Evolutionary conservation across 495 filamentous ascomycete species (phyloP).

Genomic region (Podospora comata): DNA sequence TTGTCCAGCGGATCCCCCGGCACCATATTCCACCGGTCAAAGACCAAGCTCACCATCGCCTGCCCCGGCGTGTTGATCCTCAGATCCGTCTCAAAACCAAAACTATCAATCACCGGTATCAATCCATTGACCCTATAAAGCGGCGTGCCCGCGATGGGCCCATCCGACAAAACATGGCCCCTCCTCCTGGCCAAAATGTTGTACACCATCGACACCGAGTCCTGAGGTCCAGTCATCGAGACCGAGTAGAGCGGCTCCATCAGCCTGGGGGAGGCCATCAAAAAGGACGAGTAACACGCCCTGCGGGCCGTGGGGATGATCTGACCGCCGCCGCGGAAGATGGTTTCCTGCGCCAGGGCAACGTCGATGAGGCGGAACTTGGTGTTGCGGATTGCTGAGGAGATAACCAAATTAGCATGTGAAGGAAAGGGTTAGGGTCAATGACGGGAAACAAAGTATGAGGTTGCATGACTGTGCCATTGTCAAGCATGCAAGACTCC

Average conservation of each 20-base stretch:
- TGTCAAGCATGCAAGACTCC: neutral
- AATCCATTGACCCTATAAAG: slow-evolving; percentile 86
- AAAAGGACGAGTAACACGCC: slow-evolving; percentile 88
- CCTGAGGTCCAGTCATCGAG: slow-evolving; percentile 89
- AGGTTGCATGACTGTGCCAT: neutral
- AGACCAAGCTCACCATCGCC: slow-evolving; percentile 84
- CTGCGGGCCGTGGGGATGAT: slow-evolving; percentile 93
- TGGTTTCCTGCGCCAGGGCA: slow-evolving; percentile 78
- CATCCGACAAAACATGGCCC: slow-evolving; percentile 90
- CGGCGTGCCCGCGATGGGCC: slow-evolving; percentile 92
- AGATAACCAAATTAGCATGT: neutral
- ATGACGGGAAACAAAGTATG: neutral
- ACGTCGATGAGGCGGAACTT: slow-evolving; percentile 94
- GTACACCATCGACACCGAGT: slow-evolving; percentile 83
- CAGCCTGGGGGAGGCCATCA: slow-evolving; percentile 92
- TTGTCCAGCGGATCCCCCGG: slow-evolving; percentile 93
- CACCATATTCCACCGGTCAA: slow-evolving; percentile 93
- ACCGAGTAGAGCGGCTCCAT: slow-evolving; percentile 95
- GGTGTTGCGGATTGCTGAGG: slow-evolving; percentile 84
- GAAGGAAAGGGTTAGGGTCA: slow-evolving; percentile 1
- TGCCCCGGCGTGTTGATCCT: slow-evolving; percentile 94
- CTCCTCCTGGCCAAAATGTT: slow-evolving; percentile 84
- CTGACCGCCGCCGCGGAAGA: slow-evolving; percentile 91
- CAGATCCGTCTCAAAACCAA: slow-evolving; percentile 96
- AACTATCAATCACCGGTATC: slow-evolving; percentile 92